phyloP scores from a whole-genome alignment of 768 basidiomycete genomes.

The Rhodotorula diobovata region DNA sequence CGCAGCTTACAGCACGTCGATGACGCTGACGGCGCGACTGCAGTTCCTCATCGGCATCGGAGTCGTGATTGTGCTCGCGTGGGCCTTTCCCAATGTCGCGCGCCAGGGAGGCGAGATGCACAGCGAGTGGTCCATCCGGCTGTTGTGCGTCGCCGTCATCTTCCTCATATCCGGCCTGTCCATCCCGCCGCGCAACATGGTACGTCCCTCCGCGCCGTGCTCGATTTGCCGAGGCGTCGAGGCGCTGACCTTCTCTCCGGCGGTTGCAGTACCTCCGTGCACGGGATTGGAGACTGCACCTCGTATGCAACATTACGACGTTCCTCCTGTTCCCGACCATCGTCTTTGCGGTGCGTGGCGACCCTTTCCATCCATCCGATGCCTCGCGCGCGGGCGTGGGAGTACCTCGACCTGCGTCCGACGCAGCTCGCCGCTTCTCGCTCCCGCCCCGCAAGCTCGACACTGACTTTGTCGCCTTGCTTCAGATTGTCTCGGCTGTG shows the following conservation, averaged over 20 bases:
- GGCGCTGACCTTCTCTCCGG: neutral
- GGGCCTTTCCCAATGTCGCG: constrained; percentile 44
- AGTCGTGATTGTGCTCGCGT: constrained; percentile 14
- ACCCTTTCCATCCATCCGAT: too few species aligned
- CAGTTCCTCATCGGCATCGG: constrained; percentile 31
- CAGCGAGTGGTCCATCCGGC: constrained; percentile 44
- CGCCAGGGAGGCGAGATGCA: constrained; percentile 42
- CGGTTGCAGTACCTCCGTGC: constrained; percentile 30
- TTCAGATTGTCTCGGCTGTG: constrained; percentile 35
- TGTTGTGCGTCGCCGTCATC: constrained; percentile 44
- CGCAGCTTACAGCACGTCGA: too few species aligned
- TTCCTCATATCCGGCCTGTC: constrained; percentile 45
- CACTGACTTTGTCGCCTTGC: neutral
- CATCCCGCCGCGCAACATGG: constrained; percentile 43
- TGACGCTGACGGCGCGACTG: neutral
- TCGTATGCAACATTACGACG: constrained; percentile 43
- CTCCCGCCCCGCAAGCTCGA: too few species aligned
- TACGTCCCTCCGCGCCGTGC: neutral
- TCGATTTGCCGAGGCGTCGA: too few species aligned
- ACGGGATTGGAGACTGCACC: constrained; percentile 43
- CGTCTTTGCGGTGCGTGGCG: constrained; percentile 44
- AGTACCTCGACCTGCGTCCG: too few species aligned
- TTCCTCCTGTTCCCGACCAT: constrained; percentile 46
- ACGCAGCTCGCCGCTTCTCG: too few species aligned
- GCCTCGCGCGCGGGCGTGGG: too few species aligned